phyloP scores from a whole-genome alignment of 1,284 basidiomycete species.

The Cryptococcus wingfieldii region DNA sequence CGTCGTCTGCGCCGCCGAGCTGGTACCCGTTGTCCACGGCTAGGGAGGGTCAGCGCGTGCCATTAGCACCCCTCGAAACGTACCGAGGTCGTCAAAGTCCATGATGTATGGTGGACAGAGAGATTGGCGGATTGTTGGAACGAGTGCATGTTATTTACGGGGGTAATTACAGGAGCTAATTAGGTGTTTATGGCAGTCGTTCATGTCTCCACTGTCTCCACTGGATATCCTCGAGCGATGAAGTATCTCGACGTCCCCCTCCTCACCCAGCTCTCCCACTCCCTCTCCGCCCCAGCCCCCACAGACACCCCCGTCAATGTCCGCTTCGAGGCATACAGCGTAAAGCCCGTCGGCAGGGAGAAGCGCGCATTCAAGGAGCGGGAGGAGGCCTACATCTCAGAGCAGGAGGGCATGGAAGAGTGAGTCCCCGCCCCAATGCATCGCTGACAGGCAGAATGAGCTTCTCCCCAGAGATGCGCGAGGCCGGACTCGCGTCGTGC shows the following conservation, averaged over 20 bases:
- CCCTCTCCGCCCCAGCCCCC: slow-evolving; percentile 64
- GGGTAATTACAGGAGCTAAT: background rate
- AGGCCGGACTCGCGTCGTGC: slow-evolving; percentile 43
- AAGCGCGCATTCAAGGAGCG: slow-evolving; percentile 92
- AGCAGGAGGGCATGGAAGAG: slow-evolving; percentile 48
- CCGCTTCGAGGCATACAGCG: slow-evolving; percentile 93
- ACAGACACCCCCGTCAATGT: slow-evolving; percentile 88
- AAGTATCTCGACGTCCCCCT: slow-evolving; percentile 86
- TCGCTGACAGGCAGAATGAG: slow-evolving; percentile 30
- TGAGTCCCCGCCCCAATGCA: slow-evolving; percentile 24
- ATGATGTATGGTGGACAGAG: background rate
- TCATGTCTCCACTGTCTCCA: too few species aligned
- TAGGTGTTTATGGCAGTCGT: background rate
- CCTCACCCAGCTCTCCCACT: slow-evolving; percentile 70
- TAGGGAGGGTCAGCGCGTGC: slow-evolving; percentile 9
- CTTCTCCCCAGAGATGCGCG: slow-evolving; percentile 49
- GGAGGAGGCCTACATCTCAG: slow-evolving; percentile 68
- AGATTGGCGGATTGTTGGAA: background rate
- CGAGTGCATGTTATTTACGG: background rate
- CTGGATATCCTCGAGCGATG: too few species aligned
- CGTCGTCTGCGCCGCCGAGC: slow-evolving; percentile 47
- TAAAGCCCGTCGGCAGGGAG: slow-evolving; percentile 95
- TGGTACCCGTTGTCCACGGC: slow-evolving; percentile 46
- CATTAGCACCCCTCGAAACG: background rate
- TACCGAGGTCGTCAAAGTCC: slow-evolving; percentile 3